phyloP scores from a whole-genome alignment of 2,329 filamentous ascomycete genomes.

The Xylaria sp. region DNA sequence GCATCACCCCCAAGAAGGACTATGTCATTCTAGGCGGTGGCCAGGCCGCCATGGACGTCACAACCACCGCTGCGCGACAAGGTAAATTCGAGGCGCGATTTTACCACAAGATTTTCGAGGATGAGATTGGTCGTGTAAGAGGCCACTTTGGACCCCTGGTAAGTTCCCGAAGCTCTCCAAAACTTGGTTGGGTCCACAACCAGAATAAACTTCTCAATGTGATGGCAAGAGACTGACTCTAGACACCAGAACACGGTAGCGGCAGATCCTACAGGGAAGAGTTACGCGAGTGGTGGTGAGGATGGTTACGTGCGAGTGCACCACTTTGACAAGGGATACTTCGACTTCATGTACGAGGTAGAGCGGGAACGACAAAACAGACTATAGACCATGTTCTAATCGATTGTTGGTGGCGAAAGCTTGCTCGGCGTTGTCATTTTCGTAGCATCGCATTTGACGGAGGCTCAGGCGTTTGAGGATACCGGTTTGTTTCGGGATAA shows the following conservation, averaged over 20 bases:
- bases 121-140: constrained; percentile 96
- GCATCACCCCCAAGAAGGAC: constrained; percentile 94
- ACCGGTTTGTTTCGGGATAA: constrained; percentile 40
- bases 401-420: constrained; percentile 34
- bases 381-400: constrained; percentile 43
- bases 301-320: constrained; percentile 98
- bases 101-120: constrained; percentile 99
- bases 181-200: neutral
- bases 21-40: constrained; percentile 98
- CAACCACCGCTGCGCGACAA: constrained; percentile 90
- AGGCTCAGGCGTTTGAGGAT: constrained; percentile 46
- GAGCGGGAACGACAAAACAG: constrained; percentile 77
- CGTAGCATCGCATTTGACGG: constrained; percentile 46
- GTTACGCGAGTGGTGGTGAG: constrained; percentile 95
- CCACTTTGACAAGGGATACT: constrained; percentile 98
- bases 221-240: constrained; percentile 17
- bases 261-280: constrained; percentile 87
- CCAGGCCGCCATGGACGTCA: constrained; percentile 99
- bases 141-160: constrained; percentile 93
- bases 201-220: neutral
- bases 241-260: constrained; percentile 82
- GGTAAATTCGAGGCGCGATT: constrained; percentile 99
- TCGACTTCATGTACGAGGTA: constrained; percentile 98
- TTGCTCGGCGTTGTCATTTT: constrained; percentile 43
- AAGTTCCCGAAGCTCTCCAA: constrained; percentile 39